Evolutionary conservation across 2,329 filamentous ascomycete species (phyloP).

Genomic region (Hypoxylon sp.): DNA sequence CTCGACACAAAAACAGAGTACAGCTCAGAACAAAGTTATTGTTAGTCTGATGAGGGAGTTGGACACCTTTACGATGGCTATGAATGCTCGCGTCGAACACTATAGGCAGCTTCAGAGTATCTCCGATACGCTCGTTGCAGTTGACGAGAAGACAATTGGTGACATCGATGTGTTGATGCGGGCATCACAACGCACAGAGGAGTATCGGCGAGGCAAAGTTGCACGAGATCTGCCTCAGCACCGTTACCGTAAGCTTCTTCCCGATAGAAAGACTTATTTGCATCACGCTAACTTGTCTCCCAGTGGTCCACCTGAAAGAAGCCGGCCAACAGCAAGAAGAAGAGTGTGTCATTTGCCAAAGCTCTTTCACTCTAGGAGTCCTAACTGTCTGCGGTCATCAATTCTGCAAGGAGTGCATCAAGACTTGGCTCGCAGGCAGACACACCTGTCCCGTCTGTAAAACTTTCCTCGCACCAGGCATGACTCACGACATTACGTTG

Average conservation of each 20-base stretch:
- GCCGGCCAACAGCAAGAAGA: constrained; percentile 75
- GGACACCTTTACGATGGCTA: constrained; percentile 80
- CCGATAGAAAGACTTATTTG: not conserved
- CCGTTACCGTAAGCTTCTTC: constrained; percentile 72
- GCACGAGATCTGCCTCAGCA: constrained; percentile 78
- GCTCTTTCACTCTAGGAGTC: constrained; percentile 81
- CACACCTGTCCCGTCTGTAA: constrained; percentile 91
- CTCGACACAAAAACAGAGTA: constrained; percentile 69
- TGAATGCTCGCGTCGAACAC: constrained; percentile 90
- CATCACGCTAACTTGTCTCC: constrained; percentile 37
- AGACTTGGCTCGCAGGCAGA: constrained; percentile 81
- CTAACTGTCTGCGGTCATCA: constrained; percentile 92
- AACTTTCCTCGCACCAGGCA: constrained; percentile 71
- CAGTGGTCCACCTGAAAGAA: constrained; percentile 68
- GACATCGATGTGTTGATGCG: constrained; percentile 58
- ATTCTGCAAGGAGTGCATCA: constrained; percentile 91
- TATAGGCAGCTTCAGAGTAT: constrained; percentile 91
- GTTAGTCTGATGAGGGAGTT: constrained; percentile 76
- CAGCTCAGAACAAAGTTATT: constrained; percentile 66
- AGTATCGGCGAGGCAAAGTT: constrained; percentile 70
- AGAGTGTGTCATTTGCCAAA: constrained; percentile 88
- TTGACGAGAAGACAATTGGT: constrained; percentile 75
- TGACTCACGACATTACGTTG: constrained; percentile 88
- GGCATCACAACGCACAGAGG: constrained; percentile 62
- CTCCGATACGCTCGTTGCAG: constrained; percentile 87